These are phyloP conservation scores for Komagataea norvegica DNA, from an alignment of 1,139 yeast species.

Conservation along the genomic window DNA sequence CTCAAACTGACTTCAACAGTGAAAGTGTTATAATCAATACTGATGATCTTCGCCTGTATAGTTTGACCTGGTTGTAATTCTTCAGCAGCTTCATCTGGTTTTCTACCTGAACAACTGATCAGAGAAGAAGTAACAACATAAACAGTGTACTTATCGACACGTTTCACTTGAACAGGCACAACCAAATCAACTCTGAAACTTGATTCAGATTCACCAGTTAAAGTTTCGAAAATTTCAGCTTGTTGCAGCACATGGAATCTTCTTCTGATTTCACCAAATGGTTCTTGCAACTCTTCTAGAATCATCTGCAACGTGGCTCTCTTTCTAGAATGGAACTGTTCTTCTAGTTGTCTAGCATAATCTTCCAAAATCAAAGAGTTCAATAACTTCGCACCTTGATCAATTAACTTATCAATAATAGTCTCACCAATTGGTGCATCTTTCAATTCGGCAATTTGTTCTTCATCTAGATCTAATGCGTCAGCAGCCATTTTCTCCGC, in stretches of 20 bases:
- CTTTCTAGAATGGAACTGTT: conserved; percentile 70
- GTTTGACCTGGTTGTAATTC: conserved; percentile 69
- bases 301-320: conserved; percentile 82
- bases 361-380: conserved; percentile 87
- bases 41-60: conserved; percentile 73
- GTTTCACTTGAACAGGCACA: conserved; percentile 68
- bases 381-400: conserved; percentile 75
- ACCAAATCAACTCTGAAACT: conserved; percentile 67
- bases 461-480: conserved; percentile 94
- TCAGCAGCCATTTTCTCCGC: conserved; percentile 98
- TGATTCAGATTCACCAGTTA: conserved; percentile 80
- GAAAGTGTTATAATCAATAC: conserved; percentile 66
- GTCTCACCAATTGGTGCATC: conserved; percentile 69
- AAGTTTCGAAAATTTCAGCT: conserved; percentile 76
- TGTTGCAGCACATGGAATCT: conserved; percentile 63
- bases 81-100: conserved; percentile 40
- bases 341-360: conserved; percentile 87
- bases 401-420: conserved; percentile 57
- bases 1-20: conserved; percentile 69
- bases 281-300: conserved; percentile 80
- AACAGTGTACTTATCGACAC: conserved; percentile 43
- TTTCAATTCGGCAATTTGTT: conserved; percentile 79
- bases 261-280: conserved; percentile 80
- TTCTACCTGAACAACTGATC: conserved; percentile 64
- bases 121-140: conserved; percentile 71